These are phyloP conservation scores for Drosera spatulata DNA, from an alignment of 179 eudicot genomes.

Conservation along the genomic window DNA sequence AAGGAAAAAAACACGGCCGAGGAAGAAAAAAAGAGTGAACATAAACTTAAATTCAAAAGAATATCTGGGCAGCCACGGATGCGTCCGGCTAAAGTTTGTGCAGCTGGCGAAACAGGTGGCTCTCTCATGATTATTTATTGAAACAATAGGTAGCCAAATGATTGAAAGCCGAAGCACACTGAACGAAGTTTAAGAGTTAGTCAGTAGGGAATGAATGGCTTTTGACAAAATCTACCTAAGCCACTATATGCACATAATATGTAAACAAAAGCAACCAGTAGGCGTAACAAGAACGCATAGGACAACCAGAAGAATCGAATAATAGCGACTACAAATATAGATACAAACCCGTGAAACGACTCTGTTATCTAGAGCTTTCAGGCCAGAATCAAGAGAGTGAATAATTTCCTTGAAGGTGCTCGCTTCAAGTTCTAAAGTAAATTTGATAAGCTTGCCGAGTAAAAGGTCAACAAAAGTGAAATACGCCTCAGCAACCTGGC, in stretches of 20 bases:
- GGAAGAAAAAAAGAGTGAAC: too few species aligned
- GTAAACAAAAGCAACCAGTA: too few species aligned
- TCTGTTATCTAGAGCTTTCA: conserved; percentile 19
- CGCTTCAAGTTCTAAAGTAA: conserved; percentile 24
- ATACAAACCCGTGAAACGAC: conserved; percentile 24
- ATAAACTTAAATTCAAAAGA: conserved; percentile 23
- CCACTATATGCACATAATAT: too few species aligned
- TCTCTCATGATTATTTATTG: conserved; percentile 25
- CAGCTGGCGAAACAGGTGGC: conserved; percentile 24
- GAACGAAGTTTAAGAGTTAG: neutral
- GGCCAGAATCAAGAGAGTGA: conserved; percentile 28
- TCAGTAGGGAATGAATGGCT: neutral
- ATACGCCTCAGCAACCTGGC: conserved; percentile 34
- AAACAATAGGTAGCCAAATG: conserved; percentile 35
- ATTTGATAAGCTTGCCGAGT: conserved; percentile 22
- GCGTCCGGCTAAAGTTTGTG: conserved; percentile 21
- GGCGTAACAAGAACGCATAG: neutral
- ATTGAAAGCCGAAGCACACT: conserved; percentile 33
- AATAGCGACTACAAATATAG: too few species aligned
- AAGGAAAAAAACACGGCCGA: too few species aligned
- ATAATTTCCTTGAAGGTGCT: conserved; percentile 21
- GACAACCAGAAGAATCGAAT: neutral
- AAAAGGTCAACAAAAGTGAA: conserved; percentile 23
- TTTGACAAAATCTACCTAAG: neutral
- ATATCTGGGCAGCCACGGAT: conserved; percentile 24